Percentiles rank a stretch among this genome's conserved stretches.
Conservation (phyloP, 1,139 yeast species). For the Geotrichum aggregatum region DNA sequence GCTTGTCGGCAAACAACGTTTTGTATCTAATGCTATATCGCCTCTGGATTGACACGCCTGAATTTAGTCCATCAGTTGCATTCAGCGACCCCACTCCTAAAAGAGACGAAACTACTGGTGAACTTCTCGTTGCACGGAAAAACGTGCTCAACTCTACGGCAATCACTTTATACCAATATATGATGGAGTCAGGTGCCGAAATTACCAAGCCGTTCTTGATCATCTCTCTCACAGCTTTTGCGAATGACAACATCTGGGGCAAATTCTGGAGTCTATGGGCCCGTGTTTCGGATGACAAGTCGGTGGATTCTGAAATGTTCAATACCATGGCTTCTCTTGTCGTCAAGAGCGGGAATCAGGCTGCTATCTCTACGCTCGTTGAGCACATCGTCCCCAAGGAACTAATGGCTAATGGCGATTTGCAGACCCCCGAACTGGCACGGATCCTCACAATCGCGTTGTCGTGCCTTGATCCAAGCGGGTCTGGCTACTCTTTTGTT, state of each 20-base stretch:
- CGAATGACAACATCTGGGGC: conserved; percentile 41
- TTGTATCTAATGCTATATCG: conserved; percentile 32
- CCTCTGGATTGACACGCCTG: conserved; percentile 26
- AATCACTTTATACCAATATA: conserved; percentile 28
- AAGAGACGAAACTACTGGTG: conserved; percentile 13
- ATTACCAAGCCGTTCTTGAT: conserved; percentile 30
- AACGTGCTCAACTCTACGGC: conserved; percentile 29
- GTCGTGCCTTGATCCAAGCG: conserved; percentile 27
- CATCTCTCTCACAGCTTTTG: conserved; percentile 39
- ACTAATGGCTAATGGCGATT: conserved; percentile 15
- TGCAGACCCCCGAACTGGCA: conserved; percentile 25
- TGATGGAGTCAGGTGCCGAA: conserved; percentile 25
- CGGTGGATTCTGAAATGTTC: conserved; percentile 27
- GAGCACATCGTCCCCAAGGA: conserved; percentile 24
- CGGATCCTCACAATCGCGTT: conserved; percentile 26
- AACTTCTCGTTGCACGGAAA: conserved; percentile 24
- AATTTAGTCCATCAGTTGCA: conserved; percentile 28
- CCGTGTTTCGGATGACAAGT: conserved; percentile 23
- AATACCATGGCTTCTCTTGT: conserved; percentile 34
- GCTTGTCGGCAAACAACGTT: conserved; percentile 27
- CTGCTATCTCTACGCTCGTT: conserved; percentile 22
- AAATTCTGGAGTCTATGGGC: conserved; percentile 39
- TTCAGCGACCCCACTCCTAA: conserved; percentile 28
- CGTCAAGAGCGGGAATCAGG: conserved; percentile 32
- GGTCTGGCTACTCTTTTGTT: conserved; percentile 26